Percentiles rank a stretch among this genome's conserved stretches.
phyloP scores from a whole-genome alignment of 352 stramenopile species.

The Phytophthora sojae region DNA sequence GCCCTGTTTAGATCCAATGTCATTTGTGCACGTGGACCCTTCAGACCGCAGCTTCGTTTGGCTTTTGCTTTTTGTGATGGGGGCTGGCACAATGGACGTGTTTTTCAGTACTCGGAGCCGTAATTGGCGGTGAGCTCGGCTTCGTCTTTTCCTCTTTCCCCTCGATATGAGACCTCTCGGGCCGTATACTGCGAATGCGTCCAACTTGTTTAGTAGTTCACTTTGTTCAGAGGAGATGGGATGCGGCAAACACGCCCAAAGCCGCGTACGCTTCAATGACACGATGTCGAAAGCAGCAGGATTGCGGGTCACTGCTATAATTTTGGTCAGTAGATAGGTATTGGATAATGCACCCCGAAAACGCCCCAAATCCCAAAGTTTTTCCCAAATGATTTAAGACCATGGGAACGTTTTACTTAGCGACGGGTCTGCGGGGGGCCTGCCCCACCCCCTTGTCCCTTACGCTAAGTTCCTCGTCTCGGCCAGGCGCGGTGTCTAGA shows the following conservation, averaged over 20 bases:
- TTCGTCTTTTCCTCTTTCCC: background rate
- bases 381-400: too few species aligned
- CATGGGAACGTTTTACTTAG: too few species aligned
- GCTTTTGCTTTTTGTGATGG: background rate
- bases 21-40: background rate
- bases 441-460: too few species aligned
- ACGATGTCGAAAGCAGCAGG: background rate
- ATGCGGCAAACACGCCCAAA: conserved; percentile 13
- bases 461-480: too few species aligned
- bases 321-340: background rate
- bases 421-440: too few species aligned
- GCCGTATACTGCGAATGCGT: background rate
- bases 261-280: background rate
- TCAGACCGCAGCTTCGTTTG: background rate
- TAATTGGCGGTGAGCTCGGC: background rate
- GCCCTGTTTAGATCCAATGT: background rate
- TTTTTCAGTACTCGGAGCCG: background rate
- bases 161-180: background rate
- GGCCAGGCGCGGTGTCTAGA: too few species aligned
- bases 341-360: too few species aligned
- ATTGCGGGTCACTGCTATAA: conserved; percentile 7
- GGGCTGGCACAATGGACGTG: background rate
- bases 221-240: background rate
- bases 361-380: too few species aligned
- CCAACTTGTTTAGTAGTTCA: background rate